phyloP scores from a whole-genome alignment of 352 stramenopile species.

The Pythium insidiosum region DNA sequence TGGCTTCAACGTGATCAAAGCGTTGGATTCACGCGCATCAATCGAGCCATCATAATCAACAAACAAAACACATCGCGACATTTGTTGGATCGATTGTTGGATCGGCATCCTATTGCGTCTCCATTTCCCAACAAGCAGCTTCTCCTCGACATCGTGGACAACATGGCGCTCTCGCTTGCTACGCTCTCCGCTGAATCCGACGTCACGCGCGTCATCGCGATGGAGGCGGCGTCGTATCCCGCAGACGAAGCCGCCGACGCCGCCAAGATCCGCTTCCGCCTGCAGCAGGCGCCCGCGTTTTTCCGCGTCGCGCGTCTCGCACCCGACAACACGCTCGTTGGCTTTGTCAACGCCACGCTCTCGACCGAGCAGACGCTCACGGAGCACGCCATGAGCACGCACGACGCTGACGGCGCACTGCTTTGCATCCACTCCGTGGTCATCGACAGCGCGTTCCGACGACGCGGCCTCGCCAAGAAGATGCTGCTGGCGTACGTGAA shows the following conservation, averaged over 20 bases:
- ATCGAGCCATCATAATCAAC: too few relatives aligned
- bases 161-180: constrained; percentile 5
- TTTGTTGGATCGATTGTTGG: too few relatives aligned
- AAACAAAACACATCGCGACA: too few relatives aligned
- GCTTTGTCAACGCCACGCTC: constrained; percentile 87
- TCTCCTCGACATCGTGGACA: too few relatives aligned
- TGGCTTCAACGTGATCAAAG: too few relatives aligned
- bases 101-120: too few relatives aligned
- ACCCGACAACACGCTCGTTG: constrained; percentile 38
- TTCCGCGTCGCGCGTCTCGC: constrained; percentile 33
- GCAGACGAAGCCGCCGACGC: constrained; percentile 82
- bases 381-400: constrained; percentile 65
- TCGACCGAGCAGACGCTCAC: constrained; percentile 38
- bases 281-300: constrained; percentile 72
- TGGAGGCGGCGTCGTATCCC: constrained; percentile 71
- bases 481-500: constrained; percentile 84
- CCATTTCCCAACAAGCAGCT: too few relatives aligned
- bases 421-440: constrained; percentile 89
- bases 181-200: constrained; percentile 12
- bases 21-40: too few relatives aligned
- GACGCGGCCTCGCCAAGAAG: constrained; percentile 53
- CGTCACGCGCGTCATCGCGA: constrained; percentile 27
- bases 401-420: constrained; percentile 60
- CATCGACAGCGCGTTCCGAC: constrained; percentile 48
- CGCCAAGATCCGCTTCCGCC: constrained; percentile 71